Conservation (phyloP, 768 basidiomycete species). For the Agaricus bisporus region DNA sequence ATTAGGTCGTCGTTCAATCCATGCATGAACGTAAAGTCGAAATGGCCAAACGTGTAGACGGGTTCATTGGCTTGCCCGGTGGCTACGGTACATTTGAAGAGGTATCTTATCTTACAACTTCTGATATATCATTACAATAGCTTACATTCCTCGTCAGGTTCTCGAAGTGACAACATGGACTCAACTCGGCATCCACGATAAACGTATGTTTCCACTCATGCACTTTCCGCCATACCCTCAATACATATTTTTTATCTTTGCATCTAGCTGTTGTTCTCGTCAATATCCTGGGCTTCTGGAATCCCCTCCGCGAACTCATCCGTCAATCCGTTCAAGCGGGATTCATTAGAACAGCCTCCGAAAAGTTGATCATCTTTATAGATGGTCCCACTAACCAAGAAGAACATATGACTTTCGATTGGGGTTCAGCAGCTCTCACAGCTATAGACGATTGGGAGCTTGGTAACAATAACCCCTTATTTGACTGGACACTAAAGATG, state of each 20-base stretch:
- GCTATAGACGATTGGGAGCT: conserved; percentile 59
- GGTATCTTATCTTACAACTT: conserved; percentile 22
- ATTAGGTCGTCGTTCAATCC: conserved; percentile 63
- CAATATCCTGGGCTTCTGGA: conserved; percentile 82
- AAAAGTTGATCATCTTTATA: conserved; percentile 63
- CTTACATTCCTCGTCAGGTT: conserved; percentile 34
- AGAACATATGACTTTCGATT: conserved; percentile 61
- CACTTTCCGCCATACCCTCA: not conserved
- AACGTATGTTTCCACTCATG: conserved; percentile 44
- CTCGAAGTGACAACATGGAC: conserved; percentile 95
- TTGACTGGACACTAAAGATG: conserved; percentile 42
- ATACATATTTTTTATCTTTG: not conserved
- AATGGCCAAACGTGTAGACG: conserved; percentile 78
- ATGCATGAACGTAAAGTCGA: conserved; percentile 90
- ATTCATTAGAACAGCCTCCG: conserved; percentile 64
- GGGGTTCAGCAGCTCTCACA: conserved; percentile 66
- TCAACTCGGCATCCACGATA: conserved; percentile 81
- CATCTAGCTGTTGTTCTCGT: conserved; percentile 70
- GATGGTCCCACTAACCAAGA: conserved; percentile 55
- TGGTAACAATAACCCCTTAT: conserved; percentile 25
- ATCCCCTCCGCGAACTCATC: conserved; percentile 75
- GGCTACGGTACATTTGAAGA: conserved; percentile 97
- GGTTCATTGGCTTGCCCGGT: conserved; percentile 87
- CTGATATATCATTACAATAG: too few species aligned
- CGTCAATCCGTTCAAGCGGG: conserved; percentile 59